phyloP scores from a whole-genome alignment of 352 stramenopile species.

The Albugo candida region DNA sequence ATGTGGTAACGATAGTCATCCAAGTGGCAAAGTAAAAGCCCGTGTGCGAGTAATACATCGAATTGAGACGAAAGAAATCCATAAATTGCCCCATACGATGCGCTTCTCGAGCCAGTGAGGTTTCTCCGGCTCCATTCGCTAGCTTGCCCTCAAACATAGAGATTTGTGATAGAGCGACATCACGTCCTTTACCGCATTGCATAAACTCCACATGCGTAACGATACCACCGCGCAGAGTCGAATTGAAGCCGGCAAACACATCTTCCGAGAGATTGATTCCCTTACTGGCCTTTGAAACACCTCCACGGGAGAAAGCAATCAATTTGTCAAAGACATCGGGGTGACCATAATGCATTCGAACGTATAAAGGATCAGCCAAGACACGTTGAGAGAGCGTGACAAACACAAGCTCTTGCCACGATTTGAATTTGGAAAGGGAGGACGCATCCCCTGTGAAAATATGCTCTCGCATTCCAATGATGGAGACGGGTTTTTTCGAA shows the following conservation, averaged over 20 bases:
- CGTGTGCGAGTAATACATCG: slow-evolving; percentile 78
- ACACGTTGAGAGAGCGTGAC: slow-evolving; percentile 71
- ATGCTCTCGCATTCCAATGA: slow-evolving; percentile 74
- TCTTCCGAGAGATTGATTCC: slow-evolving; percentile 75
- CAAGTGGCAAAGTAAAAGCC: slow-evolving; percentile 74
- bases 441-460: slow-evolving; percentile 76
- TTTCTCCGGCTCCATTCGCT: slow-evolving; percentile 63
- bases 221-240: slow-evolving; percentile 46
- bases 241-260: slow-evolving; percentile 73
- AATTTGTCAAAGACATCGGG: slow-evolving; percentile 74
- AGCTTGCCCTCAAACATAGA: slow-evolving; percentile 79
- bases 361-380: slow-evolving; percentile 43
- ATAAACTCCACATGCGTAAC: slow-evolving; percentile 74
- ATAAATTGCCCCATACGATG: slow-evolving; percentile 74
- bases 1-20: slow-evolving; percentile 78
- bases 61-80: slow-evolving; percentile 74
- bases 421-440: slow-evolving; percentile 71
- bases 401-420: slow-evolving; percentile 71
- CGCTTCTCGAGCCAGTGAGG: slow-evolving; percentile 49
- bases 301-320: slow-evolving; percentile 44
- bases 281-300: slow-evolving; percentile 62
- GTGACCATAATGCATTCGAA: slow-evolving; percentile 72
- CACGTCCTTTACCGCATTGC: slow-evolving; percentile 71
- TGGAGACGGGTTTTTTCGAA: slow-evolving; percentile 47
- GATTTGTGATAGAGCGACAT: slow-evolving; percentile 70